Conservation (phyloP, 2,329 filamentous ascomycete genomes). For the Tympanopsis confertula region DNA sequence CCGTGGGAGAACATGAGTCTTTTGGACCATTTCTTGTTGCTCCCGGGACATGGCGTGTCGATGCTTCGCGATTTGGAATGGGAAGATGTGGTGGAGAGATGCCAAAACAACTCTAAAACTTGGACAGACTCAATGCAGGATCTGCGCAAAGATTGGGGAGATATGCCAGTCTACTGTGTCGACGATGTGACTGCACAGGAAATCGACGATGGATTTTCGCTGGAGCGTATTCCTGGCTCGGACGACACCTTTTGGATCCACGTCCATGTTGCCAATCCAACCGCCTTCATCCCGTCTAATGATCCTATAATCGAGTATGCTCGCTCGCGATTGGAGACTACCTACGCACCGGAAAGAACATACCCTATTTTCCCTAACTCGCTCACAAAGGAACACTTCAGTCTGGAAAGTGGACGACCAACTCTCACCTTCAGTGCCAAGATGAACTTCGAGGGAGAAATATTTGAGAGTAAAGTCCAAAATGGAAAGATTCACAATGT, state of each 20-base stretch:
- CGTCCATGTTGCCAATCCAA: constrained; percentile 52
- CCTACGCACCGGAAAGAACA: constrained; percentile 38
- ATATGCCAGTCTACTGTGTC: constrained; percentile 45
- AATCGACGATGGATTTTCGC: constrained; percentile 51
- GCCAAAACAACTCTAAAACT: constrained; percentile 13
- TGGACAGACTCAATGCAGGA: constrained; percentile 39
- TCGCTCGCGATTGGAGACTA: constrained; percentile 35
- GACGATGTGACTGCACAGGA: constrained; percentile 40
- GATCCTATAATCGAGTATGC: constrained; percentile 40
- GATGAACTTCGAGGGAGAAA: constrained; percentile 34
- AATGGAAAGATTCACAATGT: constrained; percentile 43
- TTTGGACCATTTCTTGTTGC: constrained; percentile 36
- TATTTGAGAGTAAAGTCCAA: constrained; percentile 38
- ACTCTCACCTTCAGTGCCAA: constrained; percentile 49
- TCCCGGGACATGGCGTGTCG: constrained; percentile 29
- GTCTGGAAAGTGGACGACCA: constrained; percentile 37
- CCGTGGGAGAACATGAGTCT: constrained; percentile 42
- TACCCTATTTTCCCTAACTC: constrained; percentile 43
- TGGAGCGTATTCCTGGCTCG: constrained; percentile 32
- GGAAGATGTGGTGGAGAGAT: constrained; percentile 17
- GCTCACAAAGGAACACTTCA: constrained; percentile 36
- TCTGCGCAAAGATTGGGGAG: constrained; percentile 43
- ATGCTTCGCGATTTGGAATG: constrained; percentile 5
- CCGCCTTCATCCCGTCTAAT: constrained; percentile 42
- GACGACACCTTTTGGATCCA: constrained; percentile 42